phyloP scores from a whole-genome alignment of 495 filamentous ascomycete genomes.

The Annulohypoxylon bovei region DNA sequence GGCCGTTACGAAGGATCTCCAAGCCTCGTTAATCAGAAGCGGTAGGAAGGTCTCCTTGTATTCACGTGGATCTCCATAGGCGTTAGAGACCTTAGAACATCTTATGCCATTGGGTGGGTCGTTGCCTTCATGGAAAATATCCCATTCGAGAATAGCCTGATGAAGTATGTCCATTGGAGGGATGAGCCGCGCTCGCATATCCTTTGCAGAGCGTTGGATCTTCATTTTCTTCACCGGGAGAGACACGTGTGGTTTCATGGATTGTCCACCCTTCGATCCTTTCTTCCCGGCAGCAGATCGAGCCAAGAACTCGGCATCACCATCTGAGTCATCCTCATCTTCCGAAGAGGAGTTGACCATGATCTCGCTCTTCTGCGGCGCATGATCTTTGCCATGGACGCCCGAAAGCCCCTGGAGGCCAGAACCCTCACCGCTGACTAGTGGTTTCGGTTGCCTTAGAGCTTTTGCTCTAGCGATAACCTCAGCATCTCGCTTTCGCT shows the following conservation, averaged over 20 bases:
- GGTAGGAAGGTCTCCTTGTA: slow-evolving; percentile 94
- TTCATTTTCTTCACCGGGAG: slow-evolving; percentile 84
- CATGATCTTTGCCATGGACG: slow-evolving; percentile 81
- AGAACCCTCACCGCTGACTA: slow-evolving; percentile 77
- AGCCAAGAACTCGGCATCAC: slow-evolving; percentile 59
- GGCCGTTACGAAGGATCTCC: slow-evolving; percentile 90
- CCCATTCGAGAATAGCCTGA: slow-evolving; percentile 87
- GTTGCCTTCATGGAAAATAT: slow-evolving; percentile 87
- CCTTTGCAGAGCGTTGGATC: slow-evolving; percentile 79
- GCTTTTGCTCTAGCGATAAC: slow-evolving; percentile 73
- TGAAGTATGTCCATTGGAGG: slow-evolving; percentile 90
- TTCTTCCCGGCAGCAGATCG: slow-evolving; percentile 57
- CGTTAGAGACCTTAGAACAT: slow-evolving; percentile 77
- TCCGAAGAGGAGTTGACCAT: slow-evolving; percentile 91
- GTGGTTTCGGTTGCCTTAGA: slow-evolving; percentile 63
- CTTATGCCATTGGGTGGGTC: slow-evolving; percentile 79
- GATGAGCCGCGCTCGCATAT: slow-evolving; percentile 91
- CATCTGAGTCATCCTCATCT: slow-evolving; percentile 72
- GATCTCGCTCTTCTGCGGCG: slow-evolving; percentile 76
- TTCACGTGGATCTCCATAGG: slow-evolving; percentile 75
- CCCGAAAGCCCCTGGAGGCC: slow-evolving; percentile 76
- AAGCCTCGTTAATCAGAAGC: slow-evolving; percentile 90
- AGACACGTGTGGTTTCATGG: slow-evolving; percentile 63
- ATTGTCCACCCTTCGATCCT: slow-evolving; percentile 46
- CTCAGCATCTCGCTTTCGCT: slow-evolving; percentile 74